Evolutionary conservation across 495 filamentous ascomycete genomes (phyloP).

Genomic region (Gamarada debralockiae): DNA sequence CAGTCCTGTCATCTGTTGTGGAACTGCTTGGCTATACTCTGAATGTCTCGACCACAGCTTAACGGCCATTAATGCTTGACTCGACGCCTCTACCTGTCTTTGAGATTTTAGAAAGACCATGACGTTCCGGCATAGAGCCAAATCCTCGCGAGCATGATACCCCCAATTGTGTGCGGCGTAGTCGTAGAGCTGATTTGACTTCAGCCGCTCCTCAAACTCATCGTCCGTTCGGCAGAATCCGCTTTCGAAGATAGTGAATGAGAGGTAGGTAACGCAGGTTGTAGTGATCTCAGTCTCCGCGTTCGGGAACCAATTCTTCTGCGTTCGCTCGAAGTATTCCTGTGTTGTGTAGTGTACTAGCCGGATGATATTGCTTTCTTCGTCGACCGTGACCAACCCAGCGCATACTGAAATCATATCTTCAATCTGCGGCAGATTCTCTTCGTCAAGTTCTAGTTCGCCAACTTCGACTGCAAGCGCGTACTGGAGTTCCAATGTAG

Average conservation of each 20-base stretch:
- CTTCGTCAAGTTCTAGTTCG: conserved; percentile 26
- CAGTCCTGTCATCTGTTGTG: conserved; percentile 13
- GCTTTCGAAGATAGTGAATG: conserved; percentile 8
- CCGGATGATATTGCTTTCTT: conserved; percentile 40
- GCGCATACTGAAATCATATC: conserved; percentile 39
- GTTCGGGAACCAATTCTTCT: too few relatives aligned
- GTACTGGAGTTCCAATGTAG: too few relatives aligned
- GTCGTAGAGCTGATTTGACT: conserved; percentile 1
- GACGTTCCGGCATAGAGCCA: background rate
- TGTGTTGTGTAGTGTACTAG: conserved; percentile 55
- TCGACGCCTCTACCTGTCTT: conserved; percentile 18
- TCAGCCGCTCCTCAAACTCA: conserved; percentile 28
- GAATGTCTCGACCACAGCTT: background rate
- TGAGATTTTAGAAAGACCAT: conserved; percentile 18
- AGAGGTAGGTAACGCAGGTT: conserved; percentile 42
- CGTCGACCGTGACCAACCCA: conserved; percentile 47
- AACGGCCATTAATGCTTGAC: background rate
- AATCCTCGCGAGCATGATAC: conserved; percentile 28
- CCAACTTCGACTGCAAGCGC: conserved; percentile 10
- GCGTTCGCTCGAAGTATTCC: too few relatives aligned
- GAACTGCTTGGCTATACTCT: conserved; percentile 15
- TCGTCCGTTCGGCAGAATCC: too few relatives aligned
- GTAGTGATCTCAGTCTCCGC: conserved; percentile 30
- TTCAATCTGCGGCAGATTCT: conserved; percentile 26
- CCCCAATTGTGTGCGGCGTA: too few relatives aligned